phyloP scores from a whole-genome alignment of 495 filamentous ascomycete species.

The Trichoderma orchidacearum region DNA sequence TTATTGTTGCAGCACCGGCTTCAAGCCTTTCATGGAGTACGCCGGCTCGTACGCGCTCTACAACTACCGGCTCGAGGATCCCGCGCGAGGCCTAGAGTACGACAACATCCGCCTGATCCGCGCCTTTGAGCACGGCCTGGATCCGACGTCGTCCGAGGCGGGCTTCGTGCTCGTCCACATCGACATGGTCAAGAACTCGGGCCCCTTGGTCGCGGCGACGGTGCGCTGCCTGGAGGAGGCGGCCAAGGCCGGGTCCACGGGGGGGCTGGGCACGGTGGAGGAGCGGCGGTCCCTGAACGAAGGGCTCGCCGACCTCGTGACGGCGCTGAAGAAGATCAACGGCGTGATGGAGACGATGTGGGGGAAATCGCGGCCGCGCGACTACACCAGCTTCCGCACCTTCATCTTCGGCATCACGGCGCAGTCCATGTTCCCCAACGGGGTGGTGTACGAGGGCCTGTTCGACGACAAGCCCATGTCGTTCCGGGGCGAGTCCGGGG shows the following conservation, averaged over 20 bases:
- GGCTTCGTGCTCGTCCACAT: conserved; percentile 78
- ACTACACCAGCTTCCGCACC: conserved; percentile 75
- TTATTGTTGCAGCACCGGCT: conserved; percentile 33
- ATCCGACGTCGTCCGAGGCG: conserved; percentile 77
- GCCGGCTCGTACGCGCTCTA: conserved; percentile 82
- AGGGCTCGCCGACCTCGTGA: conserved; percentile 45
- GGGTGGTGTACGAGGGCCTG: conserved; percentile 76
- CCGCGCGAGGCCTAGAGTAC: conserved; percentile 51
- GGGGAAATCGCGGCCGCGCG: conserved; percentile 60
- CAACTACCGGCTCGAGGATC: conserved; percentile 68
- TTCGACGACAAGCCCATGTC: conserved; percentile 49
- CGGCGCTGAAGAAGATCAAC: conserved; percentile 58
- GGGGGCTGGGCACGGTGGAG: conserved; percentile 6
- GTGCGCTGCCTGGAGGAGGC: conserved; percentile 41
- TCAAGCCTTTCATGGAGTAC: conserved; percentile 91
- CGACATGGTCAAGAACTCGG: conserved; percentile 73
- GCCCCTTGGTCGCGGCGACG: conserved; percentile 53
- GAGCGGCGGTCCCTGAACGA: conserved; percentile 45
- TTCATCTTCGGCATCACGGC: conserved; percentile 90
- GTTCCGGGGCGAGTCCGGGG: conserved; percentile 80
- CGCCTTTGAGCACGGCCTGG: conserved; percentile 76
- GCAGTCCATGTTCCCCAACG: conserved; percentile 83
- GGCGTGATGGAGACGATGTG: conserved; percentile 80
- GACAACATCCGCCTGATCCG: conserved; percentile 73
- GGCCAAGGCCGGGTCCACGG: not conserved